A percentile compares a stretch with the other conserved stretches of the same genome.
Evolutionary conservation across 2,329 filamentous ascomycete genomes (phyloP).

Genomic region (Beauveria sp.): DNA sequence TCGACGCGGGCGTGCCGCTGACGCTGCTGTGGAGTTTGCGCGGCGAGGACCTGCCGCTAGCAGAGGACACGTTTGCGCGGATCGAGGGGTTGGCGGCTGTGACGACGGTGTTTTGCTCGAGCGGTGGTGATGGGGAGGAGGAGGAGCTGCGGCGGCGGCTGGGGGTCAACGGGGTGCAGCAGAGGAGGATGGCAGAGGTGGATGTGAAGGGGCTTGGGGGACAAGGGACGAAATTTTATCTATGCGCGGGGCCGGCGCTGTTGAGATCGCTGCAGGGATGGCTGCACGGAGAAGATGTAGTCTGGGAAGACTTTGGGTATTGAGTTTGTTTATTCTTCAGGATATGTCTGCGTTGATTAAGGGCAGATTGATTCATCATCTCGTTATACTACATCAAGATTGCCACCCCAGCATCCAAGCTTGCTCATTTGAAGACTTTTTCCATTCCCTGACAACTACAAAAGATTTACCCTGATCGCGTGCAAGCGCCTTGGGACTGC

Average conservation of each 20-base stretch:
- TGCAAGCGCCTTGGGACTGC: not conserved
- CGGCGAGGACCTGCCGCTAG: constrained; percentile 53
- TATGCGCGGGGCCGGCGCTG: constrained; percentile 38
- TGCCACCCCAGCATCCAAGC: not conserved
- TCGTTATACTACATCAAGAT: not conserved
- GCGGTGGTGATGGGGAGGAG: constrained; percentile 28
- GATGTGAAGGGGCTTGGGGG: constrained; percentile 36
- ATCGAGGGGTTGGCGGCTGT: constrained; percentile 42
- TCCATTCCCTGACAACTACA: too few relatives aligned
- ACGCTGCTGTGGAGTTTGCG: constrained; percentile 62
- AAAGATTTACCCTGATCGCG: not conserved
- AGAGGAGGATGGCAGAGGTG: constrained; percentile 29
- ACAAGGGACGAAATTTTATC: constrained; percentile 41
- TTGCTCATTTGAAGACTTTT: too few relatives aligned
- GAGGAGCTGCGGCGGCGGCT: constrained; percentile 22
- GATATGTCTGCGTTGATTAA: too few relatives aligned
- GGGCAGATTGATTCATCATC: not conserved
- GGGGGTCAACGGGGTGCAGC: constrained; percentile 24
- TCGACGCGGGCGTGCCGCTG: constrained; percentile 35
- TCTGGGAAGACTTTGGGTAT: constrained; percentile 56
- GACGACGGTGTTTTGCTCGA: constrained; percentile 60
- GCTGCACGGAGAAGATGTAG: constrained; percentile 46
- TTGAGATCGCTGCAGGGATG: constrained; percentile 37
- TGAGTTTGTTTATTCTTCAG: constrained; percentile 19
- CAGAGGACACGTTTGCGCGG: constrained; percentile 47